phyloP scores from a whole-genome alignment of 371 early-diverging fungal genomes.

The Mortierella sp. region DNA sequence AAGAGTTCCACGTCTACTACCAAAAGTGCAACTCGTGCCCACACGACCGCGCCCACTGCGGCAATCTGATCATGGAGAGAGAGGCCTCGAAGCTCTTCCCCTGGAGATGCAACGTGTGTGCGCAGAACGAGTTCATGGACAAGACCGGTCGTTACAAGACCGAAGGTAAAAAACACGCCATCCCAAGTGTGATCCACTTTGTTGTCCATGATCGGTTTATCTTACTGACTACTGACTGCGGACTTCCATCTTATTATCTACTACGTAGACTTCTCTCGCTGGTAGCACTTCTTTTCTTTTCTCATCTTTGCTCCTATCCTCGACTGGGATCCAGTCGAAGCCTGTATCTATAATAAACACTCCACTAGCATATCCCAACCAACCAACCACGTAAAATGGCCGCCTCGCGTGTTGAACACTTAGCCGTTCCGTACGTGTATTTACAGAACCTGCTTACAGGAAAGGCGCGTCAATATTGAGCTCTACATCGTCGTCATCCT shows the following conservation, averaged over 20 bases:
- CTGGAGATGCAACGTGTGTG: slow-evolving; percentile 50
- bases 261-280: slow-evolving; percentile 42
- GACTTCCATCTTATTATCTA: neutral
- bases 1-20: slow-evolving; percentile 52
- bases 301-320: neutral
- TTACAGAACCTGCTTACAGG: slow-evolving; percentile 5
- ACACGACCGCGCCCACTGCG: slow-evolving; percentile 52
- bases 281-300: slow-evolving; percentile 9
- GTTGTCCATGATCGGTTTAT: neutral
- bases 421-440: neutral
- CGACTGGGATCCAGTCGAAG: neutral
- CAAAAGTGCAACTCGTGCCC: slow-evolving; percentile 56
- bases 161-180: slow-evolving; percentile 21
- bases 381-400: too few relatives aligned
- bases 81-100: slow-evolving; percentile 55
- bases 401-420: too few relatives aligned
- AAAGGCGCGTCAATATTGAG: slow-evolving; percentile 43
- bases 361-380: neutral
- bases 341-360: slow-evolving; percentile 13
- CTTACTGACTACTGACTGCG: neutral
- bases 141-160: slow-evolving; percentile 48
- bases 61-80: slow-evolving; percentile 44
- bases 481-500: slow-evolving; percentile 43
- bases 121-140: slow-evolving; percentile 51
- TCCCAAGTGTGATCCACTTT: neutral